Base-by-base conservation (phyloP, 2,329 filamentous ascomycete genomes). In the Celoporthe dispersa region DNA sequence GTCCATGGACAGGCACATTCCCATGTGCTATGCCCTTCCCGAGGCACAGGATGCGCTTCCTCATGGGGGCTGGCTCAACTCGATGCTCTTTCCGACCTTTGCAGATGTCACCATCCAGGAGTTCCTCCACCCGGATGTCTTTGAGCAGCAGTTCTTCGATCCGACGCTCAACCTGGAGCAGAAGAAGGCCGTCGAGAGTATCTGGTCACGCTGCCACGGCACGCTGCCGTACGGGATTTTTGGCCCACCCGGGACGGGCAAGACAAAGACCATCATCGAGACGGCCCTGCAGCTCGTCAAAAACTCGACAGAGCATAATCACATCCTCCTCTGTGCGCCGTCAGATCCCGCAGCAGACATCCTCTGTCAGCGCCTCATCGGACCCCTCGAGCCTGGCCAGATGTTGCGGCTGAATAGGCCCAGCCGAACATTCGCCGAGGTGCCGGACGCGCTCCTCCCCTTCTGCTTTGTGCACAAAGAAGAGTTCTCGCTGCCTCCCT, bases 241-340 rank as follows among this genome's bases (percentile, higher is more conserved):
- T 1, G 74, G 75, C 12, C 75, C 75, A 6, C 75, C 75, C 1
- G 75, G 75, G 12, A 76, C 74, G 0, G 75, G 75, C 12, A 76
- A 76, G 65, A 75, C 75, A 9, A 76, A 74, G 69, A 76, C 75
- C 4, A 67, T 76, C 48, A 75, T 76, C 60, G 75, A 76, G 64
- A 72, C 66, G 3, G 72, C 72, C 8, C 64, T 76, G 22, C 75
- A 76, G 68, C 65, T 76, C 12, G 55, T 74, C 19, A 71, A 67
- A 37, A 73, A 74, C 48, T 68, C 72, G 12, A 55, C 37, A 8
- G 39, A 60, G 11, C 55, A 67, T 8, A 68, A 69, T 2, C 75
- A 76, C 62, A 75, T 76, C n/a, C 68, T 76, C 14, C 51, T 76
- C 3, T 76, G 75, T 55, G 74, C 74, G 19, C 73, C 74, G 1